phyloP scores from a whole-genome alignment of 2,329 filamentous ascomycete species.

The Sarocladium kiliense region DNA sequence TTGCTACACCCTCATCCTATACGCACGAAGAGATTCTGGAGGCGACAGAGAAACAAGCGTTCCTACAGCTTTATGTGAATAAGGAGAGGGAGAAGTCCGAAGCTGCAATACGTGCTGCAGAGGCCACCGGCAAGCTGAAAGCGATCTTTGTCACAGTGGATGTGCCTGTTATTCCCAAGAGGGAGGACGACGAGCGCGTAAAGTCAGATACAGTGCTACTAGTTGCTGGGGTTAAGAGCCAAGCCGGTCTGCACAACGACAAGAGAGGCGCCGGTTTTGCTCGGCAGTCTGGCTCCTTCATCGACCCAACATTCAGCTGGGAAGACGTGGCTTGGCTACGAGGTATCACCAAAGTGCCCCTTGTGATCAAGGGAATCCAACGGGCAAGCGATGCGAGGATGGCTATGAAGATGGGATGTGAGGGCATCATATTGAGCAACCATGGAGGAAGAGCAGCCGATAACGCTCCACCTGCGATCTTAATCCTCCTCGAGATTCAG shows the following conservation, averaged over 20 bases:
- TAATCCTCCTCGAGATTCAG: slow-evolving; percentile 34
- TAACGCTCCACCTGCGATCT: slow-evolving; percentile 33
- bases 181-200: slow-evolving; percentile 15
- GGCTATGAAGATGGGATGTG: slow-evolving; percentile 29
- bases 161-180: slow-evolving; percentile 11
- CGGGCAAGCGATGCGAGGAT: slow-evolving; percentile 34
- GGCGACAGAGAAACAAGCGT: slow-evolving; percentile 8
- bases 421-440: slow-evolving; percentile 39
- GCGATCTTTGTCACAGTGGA: slow-evolving; percentile 13
- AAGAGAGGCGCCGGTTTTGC: slow-evolving; percentile 11
- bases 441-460: slow-evolving; percentile 33
- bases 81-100: slow-evolving; percentile 11
- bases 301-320: slow-evolving; percentile 33
- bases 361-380: slow-evolving; percentile 40
- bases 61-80: slow-evolving; percentile 15
- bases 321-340: slow-evolving; percentile 46
- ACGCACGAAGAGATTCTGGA: slow-evolving; percentile 10
- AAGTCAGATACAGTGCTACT: slow-evolving; percentile 4
- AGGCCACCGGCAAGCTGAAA: slow-evolving; percentile 9
- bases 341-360: slow-evolving; percentile 40
- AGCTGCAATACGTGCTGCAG: not conserved
- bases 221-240: not conserved
- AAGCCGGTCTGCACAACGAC: not conserved
- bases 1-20: slow-evolving; percentile 11
- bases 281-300: slow-evolving; percentile 9